Evolutionary conservation across 805 yeast genomes (phyloP), one percentile per base, ranked within the genome.

Genomic region (Candida tammaniensis): DNA sequence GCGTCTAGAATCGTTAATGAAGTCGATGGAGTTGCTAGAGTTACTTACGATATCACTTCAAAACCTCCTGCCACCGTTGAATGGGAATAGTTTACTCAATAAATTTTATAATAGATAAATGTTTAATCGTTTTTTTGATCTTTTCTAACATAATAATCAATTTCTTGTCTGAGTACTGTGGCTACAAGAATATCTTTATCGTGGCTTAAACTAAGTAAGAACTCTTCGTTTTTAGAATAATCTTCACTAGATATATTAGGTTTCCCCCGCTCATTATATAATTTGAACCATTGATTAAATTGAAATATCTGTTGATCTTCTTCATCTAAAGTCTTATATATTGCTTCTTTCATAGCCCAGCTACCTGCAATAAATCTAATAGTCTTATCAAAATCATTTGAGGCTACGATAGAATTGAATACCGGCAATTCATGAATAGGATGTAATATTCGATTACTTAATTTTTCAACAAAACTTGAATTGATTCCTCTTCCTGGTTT

Each of bases 61-160:
- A 93, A 93, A 72, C 99, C 99, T 38, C 99, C 99, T 43, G 98
- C 99, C 42, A 93, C 99, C 42, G 98, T 93, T 50, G 99, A 93
- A 66, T 93, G 98, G 98, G 98, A 93, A 71, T 91, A 82, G 54
- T 26, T 28, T 4, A n/a, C n/a, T n/a, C n/a, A n/a, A n/a, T n/a
- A n/a, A n/a, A 9, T 25, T 8, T 25, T 7, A 26, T 26, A 26
- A 20, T 16, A 28, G 12, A n/a, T 13, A 14, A 17, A 31, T 31
- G 35, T 29, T 31, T 13, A 30, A 25, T 7, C 30, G 24, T 16
- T 60, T 62, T 29, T 24, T 62, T 13, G 55, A n/a, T n/a, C n/a
- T n/a, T n/a, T n/a, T 21, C 12, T 24, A 20, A 27, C 11, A 17
- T 30, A 29, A 30, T 34, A 38, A 21, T 31, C 33, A 17, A 39